These are phyloP conservation scores for Haplosporangium gracile DNA, from an alignment of 192 early-diverging fungal genomes.

Conservation along the genomic window DNA sequence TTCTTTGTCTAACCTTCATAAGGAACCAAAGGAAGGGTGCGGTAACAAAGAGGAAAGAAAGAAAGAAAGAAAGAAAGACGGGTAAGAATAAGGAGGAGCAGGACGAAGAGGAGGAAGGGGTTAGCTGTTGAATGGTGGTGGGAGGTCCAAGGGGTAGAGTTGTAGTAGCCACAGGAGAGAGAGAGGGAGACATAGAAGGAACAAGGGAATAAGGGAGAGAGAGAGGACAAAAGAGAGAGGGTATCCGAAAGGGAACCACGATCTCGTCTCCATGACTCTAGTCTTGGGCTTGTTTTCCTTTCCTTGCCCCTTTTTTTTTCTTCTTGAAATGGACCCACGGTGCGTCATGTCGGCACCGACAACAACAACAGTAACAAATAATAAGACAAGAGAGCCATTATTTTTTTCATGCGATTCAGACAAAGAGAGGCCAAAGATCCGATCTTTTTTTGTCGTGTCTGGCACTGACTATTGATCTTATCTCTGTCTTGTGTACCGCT, in stretches of 20 bases:
- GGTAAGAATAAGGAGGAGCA: neutral
- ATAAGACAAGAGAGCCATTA: no score
- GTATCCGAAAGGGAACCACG: conserved; percentile 4
- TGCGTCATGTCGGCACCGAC: no score
- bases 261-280: neutral
- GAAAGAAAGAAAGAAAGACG: neutral
- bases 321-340: no score
- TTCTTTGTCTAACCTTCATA: neutral
- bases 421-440: no score
- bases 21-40: neutral
- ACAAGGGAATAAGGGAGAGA: neutral
- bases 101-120: neutral
- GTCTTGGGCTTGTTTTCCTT: no score
- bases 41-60: neutral
- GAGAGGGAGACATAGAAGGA: neutral
- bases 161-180: neutral
- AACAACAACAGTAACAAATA: no score
- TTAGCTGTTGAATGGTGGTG: neutral
- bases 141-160: neutral
- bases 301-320: no score
- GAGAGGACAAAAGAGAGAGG: neutral
- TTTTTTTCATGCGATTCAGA: no score
- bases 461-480: neutral
- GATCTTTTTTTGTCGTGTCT: neutral
- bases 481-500: neutral